phyloP scores from a whole-genome alignment of 352 stramenopile genomes.

The Phytopythium kandeliae region DNA sequence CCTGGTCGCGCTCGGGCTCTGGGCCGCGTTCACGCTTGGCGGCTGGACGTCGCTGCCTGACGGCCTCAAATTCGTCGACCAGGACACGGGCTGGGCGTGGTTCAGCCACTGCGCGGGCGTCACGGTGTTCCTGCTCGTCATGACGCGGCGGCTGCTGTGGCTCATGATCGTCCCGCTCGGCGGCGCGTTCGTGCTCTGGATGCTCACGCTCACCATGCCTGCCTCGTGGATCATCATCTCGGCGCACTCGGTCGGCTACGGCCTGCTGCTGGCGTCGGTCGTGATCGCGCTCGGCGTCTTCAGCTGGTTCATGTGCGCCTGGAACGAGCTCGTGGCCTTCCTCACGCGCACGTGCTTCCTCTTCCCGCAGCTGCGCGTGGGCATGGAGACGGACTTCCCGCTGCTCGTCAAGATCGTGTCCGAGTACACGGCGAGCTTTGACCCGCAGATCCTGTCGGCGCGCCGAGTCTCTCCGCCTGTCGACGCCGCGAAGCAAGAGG shows the following conservation, averaged over 20 bases:
- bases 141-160: conserved; percentile 65
- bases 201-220: conserved; percentile 73
- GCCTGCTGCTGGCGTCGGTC: conserved; percentile 60
- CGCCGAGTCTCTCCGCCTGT: conserved; percentile 15
- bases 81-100: conserved; percentile 81
- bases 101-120: conserved; percentile 80
- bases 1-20: conserved; percentile 55
- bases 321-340: conserved; percentile 75
- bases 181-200: conserved; percentile 64
- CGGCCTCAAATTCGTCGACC: conserved; percentile 77
- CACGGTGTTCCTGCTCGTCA: conserved; percentile 72
- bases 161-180: conserved; percentile 66
- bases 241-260: conserved; percentile 72
- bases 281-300: conserved; percentile 81
- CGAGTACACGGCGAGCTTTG: conserved; percentile 76
- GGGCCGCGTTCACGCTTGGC: conserved; percentile 66
- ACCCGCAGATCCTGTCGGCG: conserved; percentile 64
- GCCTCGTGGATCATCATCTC: conserved; percentile 82
- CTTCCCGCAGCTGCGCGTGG: conserved; percentile 71
- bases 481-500: not conserved
- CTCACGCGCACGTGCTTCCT: conserved; percentile 77
- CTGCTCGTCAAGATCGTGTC: conserved; percentile 78
- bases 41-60: conserved; percentile 76
- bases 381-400: conserved; percentile 69
- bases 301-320: conserved; percentile 71